Evolutionary conservation across 2,329 filamentous ascomycete genomes (phyloP).

Genomic region (Magnaporthiopsis incrustans): DNA sequence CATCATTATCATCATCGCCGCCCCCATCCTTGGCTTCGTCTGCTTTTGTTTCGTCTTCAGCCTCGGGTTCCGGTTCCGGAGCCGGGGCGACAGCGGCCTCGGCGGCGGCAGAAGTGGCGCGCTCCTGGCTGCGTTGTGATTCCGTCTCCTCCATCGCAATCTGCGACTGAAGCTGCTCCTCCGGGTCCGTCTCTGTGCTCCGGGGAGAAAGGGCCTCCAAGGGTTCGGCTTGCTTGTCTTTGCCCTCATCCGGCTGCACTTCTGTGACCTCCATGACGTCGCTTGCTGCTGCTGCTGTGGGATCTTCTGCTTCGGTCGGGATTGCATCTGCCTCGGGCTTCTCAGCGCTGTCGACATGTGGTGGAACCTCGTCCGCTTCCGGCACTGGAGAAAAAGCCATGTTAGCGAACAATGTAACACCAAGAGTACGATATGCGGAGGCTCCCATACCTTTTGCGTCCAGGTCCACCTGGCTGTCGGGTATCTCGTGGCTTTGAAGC

Average conservation of each 20-base stretch:
- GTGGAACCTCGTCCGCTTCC: neutral
- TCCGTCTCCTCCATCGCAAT: constrained; percentile 17
- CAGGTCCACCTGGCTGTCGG: constrained; percentile 14
- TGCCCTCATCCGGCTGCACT: neutral
- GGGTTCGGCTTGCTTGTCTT: neutral
- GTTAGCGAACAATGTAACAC: neutral
- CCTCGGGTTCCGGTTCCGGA: constrained; percentile 9
- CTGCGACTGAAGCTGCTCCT: constrained; percentile 23
- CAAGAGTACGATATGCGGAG: neutral
- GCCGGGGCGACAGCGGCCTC: neutral
- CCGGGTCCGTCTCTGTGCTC: constrained; percentile 12
- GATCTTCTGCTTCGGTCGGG: neutral
- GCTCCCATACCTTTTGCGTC: constrained; percentile 2
- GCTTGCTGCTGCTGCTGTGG: too few relatives aligned
- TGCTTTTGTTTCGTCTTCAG: constrained; percentile 9
- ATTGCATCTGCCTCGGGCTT: neutral
- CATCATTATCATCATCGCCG: constrained; percentile 2
- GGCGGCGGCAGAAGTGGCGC: too few relatives aligned
- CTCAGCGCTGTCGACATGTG: neutral
- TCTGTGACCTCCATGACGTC: neutral
- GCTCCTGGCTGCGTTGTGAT: neutral
- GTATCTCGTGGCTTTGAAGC: constrained; percentile 12
- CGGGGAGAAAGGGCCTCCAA: neutral
- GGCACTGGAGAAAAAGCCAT: neutral
- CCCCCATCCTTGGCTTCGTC: constrained; percentile 10